Evolutionary conservation across 2,329 filamentous ascomycete species (phyloP).

Genomic region (Cercospora nicotianae): DNA sequence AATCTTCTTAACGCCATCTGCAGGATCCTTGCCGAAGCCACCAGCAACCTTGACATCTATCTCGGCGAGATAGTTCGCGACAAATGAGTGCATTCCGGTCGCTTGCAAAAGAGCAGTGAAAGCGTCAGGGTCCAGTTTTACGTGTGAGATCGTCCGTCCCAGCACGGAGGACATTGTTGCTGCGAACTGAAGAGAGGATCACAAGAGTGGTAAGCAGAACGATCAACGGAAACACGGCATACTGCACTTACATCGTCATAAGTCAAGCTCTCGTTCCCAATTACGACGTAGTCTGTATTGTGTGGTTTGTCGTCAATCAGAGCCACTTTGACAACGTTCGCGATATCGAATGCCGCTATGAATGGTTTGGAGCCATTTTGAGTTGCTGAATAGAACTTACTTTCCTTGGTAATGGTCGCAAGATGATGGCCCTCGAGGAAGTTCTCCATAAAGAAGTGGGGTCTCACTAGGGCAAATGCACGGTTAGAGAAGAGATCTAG

Average conservation of each 20-base stretch:
- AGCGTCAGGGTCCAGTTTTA: conserved; percentile 8
- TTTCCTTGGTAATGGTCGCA: conserved; percentile 42
- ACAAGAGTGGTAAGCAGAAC: not conserved
- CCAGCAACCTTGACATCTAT: conserved; percentile 18
- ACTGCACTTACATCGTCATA: conserved; percentile 35
- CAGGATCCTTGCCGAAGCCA: conserved; percentile 15
- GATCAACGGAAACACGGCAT: not conserved
- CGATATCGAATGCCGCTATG: conserved; percentile 50
- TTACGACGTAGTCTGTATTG: conserved; percentile 44
- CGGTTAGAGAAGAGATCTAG: not conserved
- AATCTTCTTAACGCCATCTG: conserved; percentile 15
- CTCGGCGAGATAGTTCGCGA: conserved; percentile 20
- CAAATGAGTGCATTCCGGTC: not conserved
- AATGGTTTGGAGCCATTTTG: conserved; percentile 50
- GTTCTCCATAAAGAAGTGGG: conserved; percentile 56
- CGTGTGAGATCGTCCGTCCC: conserved; percentile 14
- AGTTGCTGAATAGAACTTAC: conserved; percentile 48
- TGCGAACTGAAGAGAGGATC: conserved; percentile 15
- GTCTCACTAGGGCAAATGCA: conserved; percentile 37
- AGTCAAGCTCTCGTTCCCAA: conserved; percentile 39
- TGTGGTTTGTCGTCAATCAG: conserved; percentile 44
- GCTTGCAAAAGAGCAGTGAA: conserved; percentile 13
- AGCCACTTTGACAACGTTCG: conserved; percentile 45
- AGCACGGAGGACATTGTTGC: conserved; percentile 17
- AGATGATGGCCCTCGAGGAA: conserved; percentile 41